These are phyloP conservation scores for Suhomyces pyralidae DNA, from an alignment of 805 yeast species.

Conservation along the genomic window DNA sequence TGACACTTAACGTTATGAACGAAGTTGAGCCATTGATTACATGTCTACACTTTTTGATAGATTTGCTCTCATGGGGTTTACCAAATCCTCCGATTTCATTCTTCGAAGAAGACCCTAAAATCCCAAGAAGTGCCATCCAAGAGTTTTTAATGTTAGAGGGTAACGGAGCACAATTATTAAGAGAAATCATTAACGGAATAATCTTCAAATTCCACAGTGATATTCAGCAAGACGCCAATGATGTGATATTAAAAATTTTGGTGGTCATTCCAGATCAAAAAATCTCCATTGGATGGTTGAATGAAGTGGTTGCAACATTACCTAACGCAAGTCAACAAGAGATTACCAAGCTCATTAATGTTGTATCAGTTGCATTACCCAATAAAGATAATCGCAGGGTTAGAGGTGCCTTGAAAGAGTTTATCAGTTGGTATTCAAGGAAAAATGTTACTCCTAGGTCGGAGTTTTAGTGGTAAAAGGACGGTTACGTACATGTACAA, in stretches of 20 bases:
- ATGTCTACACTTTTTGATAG: slow-evolving; percentile 74
- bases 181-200: slow-evolving; percentile 59
- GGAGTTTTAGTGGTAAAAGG: slow-evolving; percentile 15
- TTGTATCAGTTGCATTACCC: slow-evolving; percentile 57
- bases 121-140: slow-evolving; percentile 18
- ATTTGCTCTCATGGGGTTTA: slow-evolving; percentile 81
- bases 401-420: slow-evolving; percentile 69
- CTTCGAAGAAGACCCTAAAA: slow-evolving; percentile 45
- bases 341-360: slow-evolving; percentile 55
- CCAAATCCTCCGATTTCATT: slow-evolving; percentile 76
- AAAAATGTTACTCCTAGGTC: slow-evolving; percentile 54
- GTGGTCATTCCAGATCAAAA: slow-evolving; percentile 46
- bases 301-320: slow-evolving; percentile 50
- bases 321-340: slow-evolving; percentile 72
- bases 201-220: slow-evolving; percentile 70
- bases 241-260: slow-evolving; percentile 63
- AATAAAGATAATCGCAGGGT: slow-evolving; percentile 72
- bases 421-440: slow-evolving; percentile 78
- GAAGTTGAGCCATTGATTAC: slow-evolving; percentile 71
- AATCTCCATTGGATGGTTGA: slow-evolving; percentile 57
- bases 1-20: slow-evolving; percentile 48
- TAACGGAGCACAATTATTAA: slow-evolving; percentile 57
- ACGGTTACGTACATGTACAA: not conserved
- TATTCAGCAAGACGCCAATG: slow-evolving; percentile 69
- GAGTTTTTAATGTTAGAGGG: slow-evolving; percentile 38